Percentiles rank a stretch among this genome's conserved stretches.
Evolutionary conservation across 2,329 filamentous ascomycete genomes (phyloP).

Genomic region (Coleophoma cylindrospora): DNA sequence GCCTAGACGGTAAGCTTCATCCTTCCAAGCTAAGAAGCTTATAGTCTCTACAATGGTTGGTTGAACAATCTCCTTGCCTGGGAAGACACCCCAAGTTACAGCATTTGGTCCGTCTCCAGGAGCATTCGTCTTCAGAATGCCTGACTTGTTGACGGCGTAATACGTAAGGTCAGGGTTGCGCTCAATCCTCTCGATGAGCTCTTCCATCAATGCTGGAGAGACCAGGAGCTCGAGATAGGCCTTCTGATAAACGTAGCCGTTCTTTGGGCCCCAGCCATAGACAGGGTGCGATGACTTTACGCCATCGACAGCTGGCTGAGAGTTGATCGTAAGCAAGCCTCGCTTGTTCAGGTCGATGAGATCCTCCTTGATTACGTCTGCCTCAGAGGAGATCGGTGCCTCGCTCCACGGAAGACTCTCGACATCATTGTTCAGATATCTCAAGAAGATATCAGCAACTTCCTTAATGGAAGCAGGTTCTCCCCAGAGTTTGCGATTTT

Average conservation of each 20-base stretch:
- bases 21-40: slow-evolving; percentile 97
- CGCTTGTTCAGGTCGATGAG: slow-evolving; percentile 79
- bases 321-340: slow-evolving; percentile 93
- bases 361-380: slow-evolving; percentile 69
- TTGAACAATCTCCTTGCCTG: slow-evolving; percentile 98
- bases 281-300: slow-evolving; percentile 81
- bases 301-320: slow-evolving; percentile 90
- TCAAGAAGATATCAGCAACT: slow-evolving; percentile 76
- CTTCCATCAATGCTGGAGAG: slow-evolving; percentile 70
- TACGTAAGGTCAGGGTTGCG: slow-evolving; percentile 81
- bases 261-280: slow-evolving; percentile 90
- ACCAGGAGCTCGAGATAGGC: slow-evolving; percentile 91
- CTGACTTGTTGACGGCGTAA: slow-evolving; percentile 84
- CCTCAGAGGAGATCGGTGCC: slow-evolving; percentile 76
- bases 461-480: slow-evolving; percentile 76
- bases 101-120: slow-evolving; percentile 86
- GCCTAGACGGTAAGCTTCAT: slow-evolving; percentile 91
- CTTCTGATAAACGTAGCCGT: slow-evolving; percentile 98
- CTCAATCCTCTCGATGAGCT: slow-evolving; percentile 74
- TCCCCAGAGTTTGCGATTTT: slow-evolving; percentile 94
- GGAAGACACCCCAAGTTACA: slow-evolving; percentile 99
- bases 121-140: slow-evolving; percentile 79
- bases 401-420: slow-evolving; percentile 93
- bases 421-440: slow-evolving; percentile 76
- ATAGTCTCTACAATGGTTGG: slow-evolving; percentile 98